Evolutionary conservation across 345 rosid genomes (phyloP), one percentile per base, ranked within the genome.

Genomic region (Melaleuca alternifolia): DNA sequence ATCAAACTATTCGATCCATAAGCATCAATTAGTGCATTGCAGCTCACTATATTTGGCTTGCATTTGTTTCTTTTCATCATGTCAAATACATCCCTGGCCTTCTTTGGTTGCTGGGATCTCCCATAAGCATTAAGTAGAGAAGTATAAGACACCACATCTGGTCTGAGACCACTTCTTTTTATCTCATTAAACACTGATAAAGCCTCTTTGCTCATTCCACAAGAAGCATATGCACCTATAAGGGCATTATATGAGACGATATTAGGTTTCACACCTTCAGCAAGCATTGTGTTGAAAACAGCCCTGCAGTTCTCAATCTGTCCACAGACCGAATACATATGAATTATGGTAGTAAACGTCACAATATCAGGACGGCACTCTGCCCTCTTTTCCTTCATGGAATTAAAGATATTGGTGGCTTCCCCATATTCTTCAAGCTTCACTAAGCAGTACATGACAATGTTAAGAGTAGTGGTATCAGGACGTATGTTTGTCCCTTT

Each of bases 111-210:
- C 37, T 88, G 89, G 84, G 99, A 95, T 91, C 98, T 93, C 88
- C 99, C 99, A 88, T 96, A 96, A 59, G 98, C 95, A 92, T 93
- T 95, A 51, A 97, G 96, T 86, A 97, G 92, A 87, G 96, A 92
- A 37, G 98, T 96, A 86, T 93, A 96, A 41, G 98, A 92, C 62
- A 95, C 96, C 87, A 96, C 94, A 89, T 96, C 99, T n/a, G 96
- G 97, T 86, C 82, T 57, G 88, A 96, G 89, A 56, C 98, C 96
- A 85, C 83, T 91, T 71, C 56, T 86, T 87, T 94, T 96, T 62
- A 97, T 94, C 88, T 93, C 94, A 87, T 92, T 87, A 88, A 96
- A 96, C 88, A 92, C 94, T 50, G 94, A 93, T 57, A 90, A 90
- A 89, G 99, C 98, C 86, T 95, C 96, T 57, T 91, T 85, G 88